Percentiles rank a stretch among this genome's conserved stretches.
These are phyloP conservation scores for Heimioporus retisporus DNA, from an alignment of 1,284 basidiomycete species.

Conservation along the genomic window DNA sequence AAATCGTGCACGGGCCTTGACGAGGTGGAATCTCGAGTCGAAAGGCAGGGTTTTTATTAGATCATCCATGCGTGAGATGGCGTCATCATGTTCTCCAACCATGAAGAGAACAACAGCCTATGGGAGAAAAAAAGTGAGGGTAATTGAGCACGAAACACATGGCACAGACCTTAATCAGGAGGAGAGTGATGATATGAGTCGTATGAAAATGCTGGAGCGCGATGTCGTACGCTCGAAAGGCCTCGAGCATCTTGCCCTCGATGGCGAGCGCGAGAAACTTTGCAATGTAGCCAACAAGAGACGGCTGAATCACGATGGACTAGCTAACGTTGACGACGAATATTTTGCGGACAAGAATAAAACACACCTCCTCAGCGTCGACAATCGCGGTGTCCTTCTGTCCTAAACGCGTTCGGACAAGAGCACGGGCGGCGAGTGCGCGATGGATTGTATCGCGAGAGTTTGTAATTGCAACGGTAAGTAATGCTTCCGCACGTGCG, in stretches of 20 bases:
- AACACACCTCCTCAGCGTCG: constrained; percentile 16
- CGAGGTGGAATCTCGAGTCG: background rate
- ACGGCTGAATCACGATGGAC: constrained; percentile 6
- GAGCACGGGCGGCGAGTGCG: constrained; percentile 12
- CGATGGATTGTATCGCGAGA: background rate
- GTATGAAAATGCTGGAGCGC: constrained; percentile 1
- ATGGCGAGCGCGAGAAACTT: constrained; percentile 14
- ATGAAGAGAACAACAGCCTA: constrained; percentile 16
- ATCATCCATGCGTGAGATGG: constrained; percentile 10
- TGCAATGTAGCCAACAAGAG: constrained; percentile 15
- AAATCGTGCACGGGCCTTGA: constrained; percentile 1
- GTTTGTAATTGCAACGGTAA: too few species aligned
- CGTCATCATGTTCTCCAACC: constrained; percentile 8
- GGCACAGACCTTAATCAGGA: constrained; percentile 6
- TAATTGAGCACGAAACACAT: background rate
- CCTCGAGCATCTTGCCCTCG: background rate
- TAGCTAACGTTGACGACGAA: background rate
- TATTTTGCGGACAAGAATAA: background rate
- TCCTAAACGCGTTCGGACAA: constrained; percentile 8
- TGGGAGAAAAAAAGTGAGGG: background rate
- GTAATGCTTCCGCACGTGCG: too few species aligned
- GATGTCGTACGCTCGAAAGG: background rate
- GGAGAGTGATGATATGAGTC: background rate
- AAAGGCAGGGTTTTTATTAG: constrained; percentile 1
- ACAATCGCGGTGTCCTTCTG: constrained; percentile 8